Conservation (phyloP, 108 stramenopile genomes). For the Skeletonema tropicum region DNA sequence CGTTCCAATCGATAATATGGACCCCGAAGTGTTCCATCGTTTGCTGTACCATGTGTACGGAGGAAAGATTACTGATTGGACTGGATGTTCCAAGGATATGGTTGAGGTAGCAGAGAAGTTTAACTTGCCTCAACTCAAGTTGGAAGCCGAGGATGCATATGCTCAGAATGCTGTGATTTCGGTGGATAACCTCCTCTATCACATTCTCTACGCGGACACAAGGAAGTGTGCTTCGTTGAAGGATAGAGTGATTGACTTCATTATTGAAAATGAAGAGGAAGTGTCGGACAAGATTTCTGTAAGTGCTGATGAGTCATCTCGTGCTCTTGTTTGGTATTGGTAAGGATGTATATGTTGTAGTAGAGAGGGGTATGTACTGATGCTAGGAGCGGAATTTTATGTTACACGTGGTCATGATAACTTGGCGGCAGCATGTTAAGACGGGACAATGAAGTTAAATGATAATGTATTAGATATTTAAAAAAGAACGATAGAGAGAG, state of each 20-base stretch:
- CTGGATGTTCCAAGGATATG: constrained; percentile 19
- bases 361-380: background rate
- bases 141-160: constrained; percentile 30
- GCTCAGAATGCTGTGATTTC: background rate
- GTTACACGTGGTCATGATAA: background rate
- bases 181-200: constrained; percentile 14
- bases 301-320: background rate
- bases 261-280: constrained; percentile 17
- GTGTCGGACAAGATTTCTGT: constrained; percentile 7
- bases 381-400: background rate
- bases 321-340: constrained; percentile 4
- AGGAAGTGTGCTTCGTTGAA: constrained; percentile 22
- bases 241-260: constrained; percentile 20
- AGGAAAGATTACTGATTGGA: constrained; percentile 16
- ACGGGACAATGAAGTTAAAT: background rate
- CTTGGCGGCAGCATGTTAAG: background rate
- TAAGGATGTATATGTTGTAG: background rate
- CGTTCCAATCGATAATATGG: constrained; percentile 23
- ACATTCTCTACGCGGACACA: constrained; percentile 23
- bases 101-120: constrained; percentile 32
- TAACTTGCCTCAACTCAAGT: constrained; percentile 24
- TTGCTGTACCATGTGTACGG: constrained; percentile 30
- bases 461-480: background rate
- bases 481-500: too few species aligned
- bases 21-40: constrained; percentile 22